These are phyloP conservation scores for Penicillium paxilli DNA, from an alignment of 495 filamentous ascomycete species.

Conservation along the genomic window DNA sequence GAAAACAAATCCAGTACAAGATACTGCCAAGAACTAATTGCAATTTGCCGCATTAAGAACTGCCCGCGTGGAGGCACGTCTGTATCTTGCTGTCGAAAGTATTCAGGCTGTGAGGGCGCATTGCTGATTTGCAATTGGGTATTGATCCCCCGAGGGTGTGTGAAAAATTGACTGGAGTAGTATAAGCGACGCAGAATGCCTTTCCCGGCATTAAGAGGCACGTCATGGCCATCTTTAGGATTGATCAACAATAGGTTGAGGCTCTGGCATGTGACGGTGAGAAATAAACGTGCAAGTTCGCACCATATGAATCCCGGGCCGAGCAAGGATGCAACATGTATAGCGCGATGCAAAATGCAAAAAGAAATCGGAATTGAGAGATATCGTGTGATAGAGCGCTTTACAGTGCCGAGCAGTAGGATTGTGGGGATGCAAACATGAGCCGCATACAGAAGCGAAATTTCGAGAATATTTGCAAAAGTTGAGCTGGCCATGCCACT, in stretches of 20 bases:
- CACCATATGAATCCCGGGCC: slow-evolving; percentile 24
- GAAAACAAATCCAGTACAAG: slow-evolving; percentile 21
- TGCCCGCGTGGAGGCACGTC: slow-evolving; percentile 7
- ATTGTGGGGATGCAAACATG: slow-evolving; percentile 15
- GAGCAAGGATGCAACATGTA: slow-evolving; percentile 8
- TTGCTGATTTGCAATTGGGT: slow-evolving; percentile 24
- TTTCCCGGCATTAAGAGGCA: not conserved
- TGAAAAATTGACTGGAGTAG: slow-evolving; percentile 6
- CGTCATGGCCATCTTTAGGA: slow-evolving; percentile 13
- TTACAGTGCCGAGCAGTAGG: slow-evolving; percentile 14
- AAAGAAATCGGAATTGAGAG: slow-evolving; percentile 13
- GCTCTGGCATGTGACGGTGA: slow-evolving; percentile 18
- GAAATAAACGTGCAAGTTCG: slow-evolving; percentile 15
- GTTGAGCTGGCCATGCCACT: slow-evolving; percentile 6
- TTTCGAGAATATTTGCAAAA: slow-evolving; percentile 3
- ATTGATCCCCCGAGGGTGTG: slow-evolving; percentile 19
- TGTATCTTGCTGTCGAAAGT: slow-evolving; percentile 8
- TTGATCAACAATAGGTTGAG: slow-evolving; percentile 18
- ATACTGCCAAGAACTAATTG: slow-evolving; percentile 22
- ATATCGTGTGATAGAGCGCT: slow-evolving; percentile 18
- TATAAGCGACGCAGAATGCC: slow-evolving; percentile 1
- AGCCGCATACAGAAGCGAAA: slow-evolving; percentile 7
- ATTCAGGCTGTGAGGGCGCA: slow-evolving; percentile 19
- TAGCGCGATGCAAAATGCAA: slow-evolving; percentile 7
- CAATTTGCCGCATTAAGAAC: slow-evolving; percentile 21